These are phyloP conservation scores for Rhododendron simsii DNA, from an alignment of 148 eudicot genomes.

Conservation along the genomic window DNA sequence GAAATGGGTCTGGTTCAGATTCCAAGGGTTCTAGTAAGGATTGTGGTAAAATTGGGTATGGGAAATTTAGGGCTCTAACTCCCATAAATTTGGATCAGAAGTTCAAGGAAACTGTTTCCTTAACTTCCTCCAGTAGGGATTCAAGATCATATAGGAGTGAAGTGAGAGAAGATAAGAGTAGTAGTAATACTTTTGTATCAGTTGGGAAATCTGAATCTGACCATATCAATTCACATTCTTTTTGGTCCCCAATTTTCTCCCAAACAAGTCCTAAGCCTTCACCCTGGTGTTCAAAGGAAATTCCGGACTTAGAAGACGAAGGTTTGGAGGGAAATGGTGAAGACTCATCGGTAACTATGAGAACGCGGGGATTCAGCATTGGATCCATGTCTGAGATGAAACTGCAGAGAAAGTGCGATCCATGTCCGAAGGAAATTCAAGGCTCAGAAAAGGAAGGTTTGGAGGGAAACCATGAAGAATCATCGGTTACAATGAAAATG, in stretches of 20 bases:
- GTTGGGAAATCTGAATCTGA: conserved; percentile 34
- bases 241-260: conserved; percentile 24
- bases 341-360: conserved; percentile 20
- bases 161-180: conserved; percentile 21
- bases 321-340: conserved; percentile 19
- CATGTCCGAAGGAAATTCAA: conserved; percentile 29
- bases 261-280: conserved; percentile 8
- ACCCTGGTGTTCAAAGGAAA: conserved; percentile 12
- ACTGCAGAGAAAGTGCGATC: conserved; percentile 6
- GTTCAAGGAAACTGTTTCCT: conserved; percentile 39
- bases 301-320: conserved; percentile 25
- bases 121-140: conserved; percentile 28
- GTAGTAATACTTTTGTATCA: conserved; percentile 16
- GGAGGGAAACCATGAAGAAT: conserved; percentile 19
- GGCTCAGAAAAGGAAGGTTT: conserved; percentile 32
- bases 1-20: conserved; percentile 23
- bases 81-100: conserved; percentile 43
- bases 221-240: conserved; percentile 27
- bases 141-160: conserved; percentile 35
- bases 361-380: conserved; percentile 38
- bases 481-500: conserved; percentile 23
- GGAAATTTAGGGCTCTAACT: conserved; percentile 28
- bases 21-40: conserved; percentile 13
- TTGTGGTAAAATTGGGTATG: conserved; percentile 16
- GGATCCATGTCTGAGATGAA: conserved; percentile 37